phyloP scores from a whole-genome alignment of 2,329 filamentous ascomycete species.

The Arthroderma sp. region DNA sequence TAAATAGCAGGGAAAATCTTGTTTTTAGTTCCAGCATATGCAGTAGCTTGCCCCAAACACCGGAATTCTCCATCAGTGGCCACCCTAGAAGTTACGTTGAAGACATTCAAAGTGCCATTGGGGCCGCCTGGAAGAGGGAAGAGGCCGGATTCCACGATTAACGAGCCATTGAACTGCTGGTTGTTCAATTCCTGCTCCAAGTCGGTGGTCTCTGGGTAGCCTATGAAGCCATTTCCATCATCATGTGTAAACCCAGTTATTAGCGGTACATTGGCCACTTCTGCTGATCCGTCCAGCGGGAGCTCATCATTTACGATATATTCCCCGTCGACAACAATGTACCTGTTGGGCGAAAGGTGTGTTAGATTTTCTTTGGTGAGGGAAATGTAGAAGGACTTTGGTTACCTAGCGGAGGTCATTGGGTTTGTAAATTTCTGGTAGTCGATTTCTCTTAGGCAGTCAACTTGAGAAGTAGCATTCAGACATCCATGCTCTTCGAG shows the following conservation, averaged over 20 bases:
- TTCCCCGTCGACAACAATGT: conserved; percentile 41
- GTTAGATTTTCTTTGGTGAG: neutral
- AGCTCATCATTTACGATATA: conserved; percentile 41
- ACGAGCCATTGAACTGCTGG: conserved; percentile 31
- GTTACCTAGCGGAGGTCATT: conserved; percentile 26
- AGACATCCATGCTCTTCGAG: conserved; percentile 38
- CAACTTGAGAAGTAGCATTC: conserved; percentile 26
- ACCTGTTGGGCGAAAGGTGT: neutral
- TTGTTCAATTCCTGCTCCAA: conserved; percentile 33
- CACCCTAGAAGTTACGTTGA: conserved; percentile 40
- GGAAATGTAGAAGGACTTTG: conserved; percentile 12
- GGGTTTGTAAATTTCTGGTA: conserved; percentile 8
- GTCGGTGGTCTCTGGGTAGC: conserved; percentile 35
- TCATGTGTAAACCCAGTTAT: conserved; percentile 44
- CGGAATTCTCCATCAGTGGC: conserved; percentile 46
- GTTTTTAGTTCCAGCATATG: conserved; percentile 19
- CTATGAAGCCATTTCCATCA: conserved; percentile 30
- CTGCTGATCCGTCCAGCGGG: conserved; percentile 29
- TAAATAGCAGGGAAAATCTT: neutral
- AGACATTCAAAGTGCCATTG: conserved; percentile 41
- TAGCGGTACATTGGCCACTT: conserved; percentile 37
- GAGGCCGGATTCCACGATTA: conserved; percentile 32
- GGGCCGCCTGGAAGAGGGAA: conserved; percentile 38
- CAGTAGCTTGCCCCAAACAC: conserved; percentile 45
- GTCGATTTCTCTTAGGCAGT: conserved; percentile 39